Conservation (phyloP, 2,329 filamentous ascomycete species). For the Nectriaceae sp. region DNA sequence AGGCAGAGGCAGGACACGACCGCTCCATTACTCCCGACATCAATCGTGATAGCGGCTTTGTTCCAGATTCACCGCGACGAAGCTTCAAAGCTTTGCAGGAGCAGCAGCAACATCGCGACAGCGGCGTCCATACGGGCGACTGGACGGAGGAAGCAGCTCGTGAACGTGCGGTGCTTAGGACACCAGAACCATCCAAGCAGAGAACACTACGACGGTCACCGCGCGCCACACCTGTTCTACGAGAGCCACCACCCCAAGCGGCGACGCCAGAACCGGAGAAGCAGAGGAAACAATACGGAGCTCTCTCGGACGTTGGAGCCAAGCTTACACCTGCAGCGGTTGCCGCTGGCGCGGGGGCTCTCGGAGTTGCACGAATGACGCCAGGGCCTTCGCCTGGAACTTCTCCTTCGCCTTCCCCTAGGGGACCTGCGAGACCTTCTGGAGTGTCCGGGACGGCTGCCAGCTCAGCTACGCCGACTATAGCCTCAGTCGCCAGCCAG, state of each 20-base stretch:
- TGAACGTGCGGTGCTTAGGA: conserved; percentile 24
- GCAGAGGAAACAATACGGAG: conserved; percentile 35
- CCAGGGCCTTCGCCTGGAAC: background rate
- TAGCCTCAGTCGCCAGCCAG: conserved; percentile 8
- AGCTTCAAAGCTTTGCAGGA: conserved; percentile 36
- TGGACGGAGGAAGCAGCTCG: conserved; percentile 37
- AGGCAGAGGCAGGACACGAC: background rate
- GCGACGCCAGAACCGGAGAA: conserved; percentile 50
- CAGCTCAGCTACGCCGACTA: background rate
- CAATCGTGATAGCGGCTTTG: conserved; percentile 32
- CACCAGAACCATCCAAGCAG: conserved; percentile 30
- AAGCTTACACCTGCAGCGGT: conserved; percentile 8
- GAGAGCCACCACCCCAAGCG: conserved; percentile 38
- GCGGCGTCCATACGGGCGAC: conserved; percentile 57
- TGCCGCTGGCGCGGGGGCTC: conserved; percentile 11
- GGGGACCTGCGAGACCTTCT: too few relatives aligned
- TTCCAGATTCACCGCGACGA: conserved; percentile 44
- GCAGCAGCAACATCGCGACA: conserved; percentile 50
- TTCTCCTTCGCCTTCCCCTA: too few relatives aligned
- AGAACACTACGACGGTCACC: conserved; percentile 35
- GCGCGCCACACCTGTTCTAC: conserved; percentile 41
- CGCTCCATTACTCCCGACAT: background rate
- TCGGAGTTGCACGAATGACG: conserved; percentile 1
- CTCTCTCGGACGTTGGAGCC: conserved; percentile 13
- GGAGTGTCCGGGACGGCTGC: background rate